These are phyloP conservation scores for Cephaloascus fragrans DNA, from an alignment of 805 yeast genomes.

Conservation along the genomic window DNA sequence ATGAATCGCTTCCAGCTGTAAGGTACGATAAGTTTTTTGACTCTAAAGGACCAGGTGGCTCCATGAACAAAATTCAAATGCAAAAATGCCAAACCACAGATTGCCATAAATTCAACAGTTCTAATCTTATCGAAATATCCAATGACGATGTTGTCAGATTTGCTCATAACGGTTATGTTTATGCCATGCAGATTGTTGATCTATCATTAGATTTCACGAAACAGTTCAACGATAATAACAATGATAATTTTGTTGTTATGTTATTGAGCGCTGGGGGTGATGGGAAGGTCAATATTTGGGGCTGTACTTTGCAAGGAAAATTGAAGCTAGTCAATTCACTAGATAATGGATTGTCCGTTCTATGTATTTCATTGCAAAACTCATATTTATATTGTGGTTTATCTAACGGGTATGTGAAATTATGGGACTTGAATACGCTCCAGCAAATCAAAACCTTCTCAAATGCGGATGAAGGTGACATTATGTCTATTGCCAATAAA, in stretches of 20 bases:
- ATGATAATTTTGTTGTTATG: constrained; percentile 2
- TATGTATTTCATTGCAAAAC: constrained; percentile 55
- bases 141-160: constrained; percentile 56
- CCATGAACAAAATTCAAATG: constrained; percentile 10
- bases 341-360: constrained; percentile 59
- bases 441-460: constrained; percentile 47
- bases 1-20: constrained; percentile 36
- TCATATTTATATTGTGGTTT: constrained; percentile 80
- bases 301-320: constrained; percentile 6
- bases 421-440: constrained; percentile 80
- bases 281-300: constrained; percentile 81
- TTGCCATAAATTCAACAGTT: too few species aligned
- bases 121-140: constrained; percentile 54
- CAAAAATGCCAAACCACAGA: constrained; percentile 6
- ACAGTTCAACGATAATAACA: neutral
- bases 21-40: constrained; percentile 83
- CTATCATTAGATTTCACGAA: constrained; percentile 10
- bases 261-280: constrained; percentile 74
- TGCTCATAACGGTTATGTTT: constrained; percentile 90
- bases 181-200: constrained; percentile 42
- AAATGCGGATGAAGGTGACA: constrained; percentile 33
- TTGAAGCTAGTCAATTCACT: constrained; percentile 18
- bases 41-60: constrained; percentile 78
- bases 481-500: constrained; percentile 49
- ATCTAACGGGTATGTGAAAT: constrained; percentile 61